Base-by-base conservation (phyloP, 192 early-diverging fungal species). In the Linderina pennispora region DNA sequence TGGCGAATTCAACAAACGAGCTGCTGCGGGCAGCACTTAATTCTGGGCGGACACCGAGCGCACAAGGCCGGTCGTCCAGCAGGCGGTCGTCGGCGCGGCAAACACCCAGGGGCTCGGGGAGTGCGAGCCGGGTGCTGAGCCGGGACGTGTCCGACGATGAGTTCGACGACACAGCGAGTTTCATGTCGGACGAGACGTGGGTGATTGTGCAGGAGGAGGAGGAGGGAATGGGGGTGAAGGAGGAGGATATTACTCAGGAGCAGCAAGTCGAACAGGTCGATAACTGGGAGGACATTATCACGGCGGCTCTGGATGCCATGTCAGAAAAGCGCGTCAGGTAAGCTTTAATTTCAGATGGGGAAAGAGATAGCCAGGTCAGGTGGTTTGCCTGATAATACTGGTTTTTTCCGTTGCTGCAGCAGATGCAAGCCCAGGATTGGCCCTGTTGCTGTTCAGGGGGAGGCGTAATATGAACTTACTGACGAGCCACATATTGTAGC, bases 131-230 rank as follows among this genome's bases (percentile, higher is more conserved):
- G 16, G 32, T 41, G 16, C 48, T 10, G 15, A 65, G 62, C 44
- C 45, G 47, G 13, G 48, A 72, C 17, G 62, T 41, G 8, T 52
- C 52, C 2, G 62, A 61, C 37, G 53, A 55, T 31, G 62, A 65
- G 7, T 28, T 54, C 17, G 62, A 61, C 22, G 57, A 67, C 18
- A 17, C 15, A 1, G 45, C 36, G 5, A 65, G 61, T 40, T 26
- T 55, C 4, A 55, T 51, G 1, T 72, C 69, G 0, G 61, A 61
- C 55, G 60, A 61, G 8, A 50, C 53, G 1, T 69, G 58, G 65
- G 23, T 38, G 14, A 31, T 48, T 10, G 40, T 33, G 18, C 46
- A 16, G 1, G 40, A 46, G 10, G 53, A 57, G 7, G 63, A 59
- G 7, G 16, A 7, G 17, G 39, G 16, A 26, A 39, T 13, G 18